A percentile compares a stretch with the other conserved stretches of the same genome.
These are phyloP conservation scores for Neurospora sp. DNA, from an alignment of 495 filamentous ascomycete species.

Conservation along the genomic window DNA sequence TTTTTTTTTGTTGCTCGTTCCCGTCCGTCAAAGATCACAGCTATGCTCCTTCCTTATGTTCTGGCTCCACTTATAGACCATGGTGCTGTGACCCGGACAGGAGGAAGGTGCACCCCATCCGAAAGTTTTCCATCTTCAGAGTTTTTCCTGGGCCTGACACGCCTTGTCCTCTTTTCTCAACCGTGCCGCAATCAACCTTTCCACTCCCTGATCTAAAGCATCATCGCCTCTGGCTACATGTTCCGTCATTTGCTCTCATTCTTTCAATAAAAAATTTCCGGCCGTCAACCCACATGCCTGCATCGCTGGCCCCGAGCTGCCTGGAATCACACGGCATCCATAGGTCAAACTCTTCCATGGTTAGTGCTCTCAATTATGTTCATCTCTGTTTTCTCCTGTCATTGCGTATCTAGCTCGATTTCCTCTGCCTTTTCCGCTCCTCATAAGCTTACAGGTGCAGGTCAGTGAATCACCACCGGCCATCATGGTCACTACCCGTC, in stretches of 20 bases:
- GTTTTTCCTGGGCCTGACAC: neutral
- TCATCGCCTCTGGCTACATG: neutral
- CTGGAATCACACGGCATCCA: neutral
- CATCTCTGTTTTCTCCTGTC: neutral
- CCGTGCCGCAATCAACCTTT: neutral
- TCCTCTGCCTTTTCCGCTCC: neutral
- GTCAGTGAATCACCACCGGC: neutral
- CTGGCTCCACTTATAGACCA: neutral
- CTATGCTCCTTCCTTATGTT: neutral
- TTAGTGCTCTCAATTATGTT: neutral
- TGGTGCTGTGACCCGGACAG: neutral
- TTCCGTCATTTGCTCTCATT: neutral
- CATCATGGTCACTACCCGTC: neutral
- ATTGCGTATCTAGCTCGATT: neutral
- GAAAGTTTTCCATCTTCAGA: too few species aligned
- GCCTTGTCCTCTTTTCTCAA: neutral
- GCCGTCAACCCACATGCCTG: neutral
- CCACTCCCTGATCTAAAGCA: neutral
- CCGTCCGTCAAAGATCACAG: neutral
- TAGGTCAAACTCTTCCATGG: neutral
- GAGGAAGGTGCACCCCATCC: neutral
- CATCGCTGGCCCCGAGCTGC: neutral
- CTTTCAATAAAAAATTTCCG: neutral
- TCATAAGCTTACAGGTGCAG: neutral
- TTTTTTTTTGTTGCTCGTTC: neutral